These are phyloP conservation scores for Magnolia officinalis DNA, from an alignment of 164 flowering plant genomes.

Conservation along the genomic window DNA sequence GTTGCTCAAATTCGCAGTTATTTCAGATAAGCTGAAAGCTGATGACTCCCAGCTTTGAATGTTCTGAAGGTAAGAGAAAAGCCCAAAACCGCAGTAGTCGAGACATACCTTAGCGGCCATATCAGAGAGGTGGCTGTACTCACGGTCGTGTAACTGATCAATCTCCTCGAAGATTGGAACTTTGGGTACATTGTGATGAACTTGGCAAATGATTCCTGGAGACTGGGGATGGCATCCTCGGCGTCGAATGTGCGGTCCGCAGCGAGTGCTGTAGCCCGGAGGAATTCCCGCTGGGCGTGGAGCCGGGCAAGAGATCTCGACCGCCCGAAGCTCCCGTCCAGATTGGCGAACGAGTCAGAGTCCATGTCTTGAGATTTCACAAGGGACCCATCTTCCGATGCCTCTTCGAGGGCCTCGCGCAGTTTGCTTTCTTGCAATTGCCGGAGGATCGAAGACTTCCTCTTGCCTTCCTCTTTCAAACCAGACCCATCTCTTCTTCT, in stretches of 20 bases:
- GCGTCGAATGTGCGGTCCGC: constrained; percentile 46
- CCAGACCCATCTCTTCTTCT: constrained; percentile 55
- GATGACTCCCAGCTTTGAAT: constrained; percentile 56
- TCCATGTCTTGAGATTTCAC: constrained; percentile 58
- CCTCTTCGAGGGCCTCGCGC: constrained; percentile 88
- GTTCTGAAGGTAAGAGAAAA: constrained; percentile 65
- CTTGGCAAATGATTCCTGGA: constrained; percentile 45
- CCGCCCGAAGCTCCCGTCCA: constrained; percentile 42
- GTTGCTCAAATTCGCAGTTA: constrained; percentile 57
- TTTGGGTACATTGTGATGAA: constrained; percentile 75
- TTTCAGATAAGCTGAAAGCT: constrained; percentile 60
- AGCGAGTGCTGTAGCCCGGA: constrained; percentile 57
- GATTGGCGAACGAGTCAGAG: constrained; percentile 35
- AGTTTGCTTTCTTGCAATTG: constrained; percentile 77
- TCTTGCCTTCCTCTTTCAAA: constrained; percentile 32
- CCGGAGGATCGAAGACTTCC: constrained; percentile 50
- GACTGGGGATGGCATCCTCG: constrained; percentile 46
- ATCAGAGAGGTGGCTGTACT: constrained; percentile 48
- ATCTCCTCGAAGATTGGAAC: constrained; percentile 54
- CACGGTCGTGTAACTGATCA: constrained; percentile 58
- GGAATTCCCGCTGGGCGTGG: constrained; percentile 59
- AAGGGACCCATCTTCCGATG: constrained; percentile 88
- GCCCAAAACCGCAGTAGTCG: constrained; percentile 79
- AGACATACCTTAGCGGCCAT: constrained; percentile 55
- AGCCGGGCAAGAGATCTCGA: constrained; percentile 62